These are phyloP conservation scores for Suillus hirtellus DNA, from an alignment of 768 basidiomycete genomes.

Conservation along the genomic window DNA sequence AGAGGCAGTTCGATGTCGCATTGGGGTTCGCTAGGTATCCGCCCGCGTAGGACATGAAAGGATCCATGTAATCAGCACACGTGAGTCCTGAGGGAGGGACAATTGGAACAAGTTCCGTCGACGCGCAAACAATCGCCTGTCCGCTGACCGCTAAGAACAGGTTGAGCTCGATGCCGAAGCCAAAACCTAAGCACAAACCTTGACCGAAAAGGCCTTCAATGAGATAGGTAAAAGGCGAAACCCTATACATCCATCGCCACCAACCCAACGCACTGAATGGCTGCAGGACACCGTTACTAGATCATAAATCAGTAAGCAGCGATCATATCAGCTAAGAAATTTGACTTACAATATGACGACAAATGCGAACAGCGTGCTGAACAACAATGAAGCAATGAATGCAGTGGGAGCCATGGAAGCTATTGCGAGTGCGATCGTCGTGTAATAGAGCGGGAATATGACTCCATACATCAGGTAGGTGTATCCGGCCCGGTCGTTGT, in stretches of 20 bases:
- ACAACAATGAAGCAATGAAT: slow-evolving; percentile 61
- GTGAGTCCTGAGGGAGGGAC: slow-evolving; percentile 45
- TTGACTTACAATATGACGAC: slow-evolving; percentile 56
- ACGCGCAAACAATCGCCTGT: slow-evolving; percentile 53
- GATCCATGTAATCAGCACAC: slow-evolving; percentile 45
- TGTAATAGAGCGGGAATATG: slow-evolving; percentile 61
- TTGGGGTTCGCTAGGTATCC: slow-evolving; percentile 49
- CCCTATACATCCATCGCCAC: slow-evolving; percentile 72
- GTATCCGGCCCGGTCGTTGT: slow-evolving; percentile 52
- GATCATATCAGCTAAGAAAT: neutral
- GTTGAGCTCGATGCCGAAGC: neutral
- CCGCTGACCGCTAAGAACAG: slow-evolving; percentile 48
- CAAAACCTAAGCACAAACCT: slow-evolving; percentile 37
- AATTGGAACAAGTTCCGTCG: slow-evolving; percentile 60
- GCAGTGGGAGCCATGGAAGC: slow-evolving; percentile 62
- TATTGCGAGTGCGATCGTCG: slow-evolving; percentile 59
- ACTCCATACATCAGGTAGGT: slow-evolving; percentile 57
- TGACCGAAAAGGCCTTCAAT: slow-evolving; percentile 48
- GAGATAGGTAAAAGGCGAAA: slow-evolving; percentile 58
- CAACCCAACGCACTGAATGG: slow-evolving; percentile 61
- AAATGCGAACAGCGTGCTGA: slow-evolving; percentile 60
- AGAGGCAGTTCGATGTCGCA: slow-evolving; percentile 42
- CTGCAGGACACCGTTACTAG: slow-evolving; percentile 65
- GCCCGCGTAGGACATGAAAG: slow-evolving; percentile 42
- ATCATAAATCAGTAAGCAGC: neutral